Base-by-base conservation (phyloP, 75 land plant species). In the Cunninghamia lanceolata region DNA sequence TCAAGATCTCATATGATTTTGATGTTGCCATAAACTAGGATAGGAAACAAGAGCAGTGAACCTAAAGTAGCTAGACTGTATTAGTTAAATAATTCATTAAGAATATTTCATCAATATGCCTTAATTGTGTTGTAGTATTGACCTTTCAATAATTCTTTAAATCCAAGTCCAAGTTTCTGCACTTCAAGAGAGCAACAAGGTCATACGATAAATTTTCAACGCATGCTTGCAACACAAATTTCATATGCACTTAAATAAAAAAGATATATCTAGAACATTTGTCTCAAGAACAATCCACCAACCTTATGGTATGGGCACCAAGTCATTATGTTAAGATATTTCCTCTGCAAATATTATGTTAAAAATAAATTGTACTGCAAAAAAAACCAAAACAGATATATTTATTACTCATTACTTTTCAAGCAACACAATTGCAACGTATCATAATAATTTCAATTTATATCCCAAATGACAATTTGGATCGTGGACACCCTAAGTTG, bases 301-400 rank as follows among this genome's bases (percentile, higher is more conserved):
- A 71, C 35, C 75, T 71, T 32, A 10, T 9, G 34, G n/a, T 34
- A 34, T 14, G 36, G 2, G 34, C 13, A 34, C 5, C 34, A 71
- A 30, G 36, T 32, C 15, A 21, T 71, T 10, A 34, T 9, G 14
- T 34, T 71, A 71, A 34, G 75, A 71, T 71, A 71, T 71, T 9
- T 71, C 75, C 75, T 71, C 75, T 1, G 75, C 75, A 71, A 71
- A 71, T 71, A 71, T 71, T 10, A 71, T 71, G 75, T 71, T 34
- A 9, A 34, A 71, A 71, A 71, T 71, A 34, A 71, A 34, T 71
- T 71, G 75, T 34, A 71, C 75, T 71, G 75, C 36, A 32, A 71
- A 71, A 71, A n/a, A 71, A 9, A 9, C 11, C 74, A 71, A 32
- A 71, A 11, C 32, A 2, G 7, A 7, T 71, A 71, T 32, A 71